These are phyloP conservation scores for Plasmopara halstedii DNA, from an alignment of 352 stramenopile genomes.

Conservation along the genomic window DNA sequence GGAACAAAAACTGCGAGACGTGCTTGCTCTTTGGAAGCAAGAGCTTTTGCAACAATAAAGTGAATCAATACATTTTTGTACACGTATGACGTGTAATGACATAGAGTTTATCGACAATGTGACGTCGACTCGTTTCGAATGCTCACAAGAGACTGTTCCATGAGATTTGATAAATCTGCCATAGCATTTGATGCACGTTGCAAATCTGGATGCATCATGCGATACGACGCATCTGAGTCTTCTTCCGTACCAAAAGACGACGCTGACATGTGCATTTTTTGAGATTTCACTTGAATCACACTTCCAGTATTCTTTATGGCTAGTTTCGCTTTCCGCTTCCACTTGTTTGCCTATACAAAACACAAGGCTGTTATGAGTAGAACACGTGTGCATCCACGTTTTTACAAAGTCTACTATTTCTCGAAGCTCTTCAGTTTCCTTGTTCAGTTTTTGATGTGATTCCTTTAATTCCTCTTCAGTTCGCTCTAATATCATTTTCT, in stretches of 20 bases:
- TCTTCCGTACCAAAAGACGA: slow-evolving; percentile 53
- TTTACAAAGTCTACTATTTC: slow-evolving; percentile 28
- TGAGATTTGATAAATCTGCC: slow-evolving; percentile 65
- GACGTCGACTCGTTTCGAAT: slow-evolving; percentile 41
- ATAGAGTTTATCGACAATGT: slow-evolving; percentile 2
- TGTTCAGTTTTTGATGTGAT: slow-evolving; percentile 48
- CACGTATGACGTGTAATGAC: not conserved
- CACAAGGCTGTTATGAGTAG: slow-evolving; percentile 4
- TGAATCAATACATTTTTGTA: slow-evolving; percentile 22
- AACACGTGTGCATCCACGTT: not conserved
- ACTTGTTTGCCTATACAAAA: slow-evolving; percentile 27
- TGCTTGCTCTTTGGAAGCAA: slow-evolving; percentile 67
- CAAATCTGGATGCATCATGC: slow-evolving; percentile 34
- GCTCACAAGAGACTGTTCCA: slow-evolving; percentile 67
- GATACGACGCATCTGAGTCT: slow-evolving; percentile 51
- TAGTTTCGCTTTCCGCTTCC: slow-evolving; percentile 68
- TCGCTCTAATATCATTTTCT: slow-evolving; percentile 35
- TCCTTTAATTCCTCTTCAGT: slow-evolving; percentile 49
- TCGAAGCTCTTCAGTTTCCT: slow-evolving; percentile 50
- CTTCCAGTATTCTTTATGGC: slow-evolving; percentile 24
- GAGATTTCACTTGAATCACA: slow-evolving; percentile 4
- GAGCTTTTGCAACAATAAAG: slow-evolving; percentile 73
- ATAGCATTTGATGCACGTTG: slow-evolving; percentile 57
- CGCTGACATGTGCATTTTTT: slow-evolving; percentile 34
- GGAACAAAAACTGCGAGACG: slow-evolving; percentile 54